These are phyloP conservation scores for Dactylellina cionopaga DNA, from an alignment of 2,329 filamentous ascomycete genomes.

Conservation along the genomic window DNA sequence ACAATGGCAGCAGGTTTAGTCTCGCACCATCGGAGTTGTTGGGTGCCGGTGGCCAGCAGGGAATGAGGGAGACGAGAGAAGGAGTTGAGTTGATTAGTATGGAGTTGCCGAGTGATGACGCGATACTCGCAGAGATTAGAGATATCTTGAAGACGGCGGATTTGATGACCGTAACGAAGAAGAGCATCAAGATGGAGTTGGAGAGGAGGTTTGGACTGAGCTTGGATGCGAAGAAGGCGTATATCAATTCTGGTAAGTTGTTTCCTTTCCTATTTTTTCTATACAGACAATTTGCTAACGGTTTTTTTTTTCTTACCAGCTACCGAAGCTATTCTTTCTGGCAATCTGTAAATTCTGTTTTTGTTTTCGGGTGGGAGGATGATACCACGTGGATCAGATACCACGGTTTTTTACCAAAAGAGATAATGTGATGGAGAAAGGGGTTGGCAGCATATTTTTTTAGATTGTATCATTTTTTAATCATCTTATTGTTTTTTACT, in stretches of 20 bases:
- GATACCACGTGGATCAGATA: too few relatives aligned
- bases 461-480: conserved; percentile 27
- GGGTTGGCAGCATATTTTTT: too few relatives aligned
- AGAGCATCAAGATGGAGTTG: conserved; percentile 92
- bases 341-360: conserved; percentile 72
- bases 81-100: conserved; percentile 81
- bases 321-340: conserved; percentile 81
- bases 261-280: background rate
- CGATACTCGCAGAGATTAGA: conserved; percentile 89
- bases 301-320: conserved; percentile 63
- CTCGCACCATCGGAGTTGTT: conserved; percentile 78
- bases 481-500: background rate
- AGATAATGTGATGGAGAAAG: too few relatives aligned
- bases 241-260: conserved; percentile 88
- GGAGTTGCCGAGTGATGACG: conserved; percentile 85
- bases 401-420: too few relatives aligned
- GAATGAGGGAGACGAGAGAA: conserved; percentile 65
- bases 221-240: conserved; percentile 86
- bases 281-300: conserved; percentile 57
- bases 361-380: too few relatives aligned
- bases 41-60: conserved; percentile 70
- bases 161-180: conserved; percentile 98
- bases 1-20: conserved; percentile 74
- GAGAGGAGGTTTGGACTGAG: conserved; percentile 88
- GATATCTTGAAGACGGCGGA: conserved; percentile 92